Base-by-base conservation (phyloP, 768 basidiomycete species). In the Russula vinacea region DNA sequence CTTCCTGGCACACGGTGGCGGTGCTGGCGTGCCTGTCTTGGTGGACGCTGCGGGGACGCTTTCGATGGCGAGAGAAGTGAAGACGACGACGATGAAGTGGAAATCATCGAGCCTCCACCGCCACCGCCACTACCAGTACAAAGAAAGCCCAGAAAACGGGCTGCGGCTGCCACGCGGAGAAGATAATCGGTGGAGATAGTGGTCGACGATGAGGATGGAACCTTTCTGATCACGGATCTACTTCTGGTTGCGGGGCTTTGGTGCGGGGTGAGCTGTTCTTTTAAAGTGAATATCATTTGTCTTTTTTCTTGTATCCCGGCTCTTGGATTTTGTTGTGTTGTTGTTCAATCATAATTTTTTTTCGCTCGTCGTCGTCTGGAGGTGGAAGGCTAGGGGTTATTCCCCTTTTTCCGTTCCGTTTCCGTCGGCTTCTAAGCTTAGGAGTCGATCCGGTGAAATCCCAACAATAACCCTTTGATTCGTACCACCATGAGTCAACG, bases 1-100 rank as follows among this genome's bases (percentile, higher is more conserved):
- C 2, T 92, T 90, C 66, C 76, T 91, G 24, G 86, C 88, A 4
- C 86, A 84, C 69, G 90, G 90, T 14, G 90, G 90, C 0, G 89
- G 81, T 11, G 89, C 86, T 26, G 90, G 90, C 0, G 62, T 71
- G 1, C 86, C 89, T 1, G 85, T 92, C 13, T 84, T 84, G 62
- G 85, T 90, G 83, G 87, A 82, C n/a, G 53, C 24, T 24, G 33
- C 9, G 44, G 44, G 19, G 19, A 42, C n/a, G 51, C n/a, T 11
- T 22, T 53, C 13, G 33, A 54, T 13, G 84, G 74, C 0, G 74
- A 77, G 19, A 77, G 76, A 35, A 57, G 16, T 72, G 72, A 29
- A 71, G 73, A 45, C 0, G 54, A 49, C 1, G 58, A 33, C 8
- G 56, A 57, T 13, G 62, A 64, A 3, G 45, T 65, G 32, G 59